phyloP scores from a whole-genome alignment of 2,329 filamentous ascomycete species.

The Penicillium frequentans region DNA sequence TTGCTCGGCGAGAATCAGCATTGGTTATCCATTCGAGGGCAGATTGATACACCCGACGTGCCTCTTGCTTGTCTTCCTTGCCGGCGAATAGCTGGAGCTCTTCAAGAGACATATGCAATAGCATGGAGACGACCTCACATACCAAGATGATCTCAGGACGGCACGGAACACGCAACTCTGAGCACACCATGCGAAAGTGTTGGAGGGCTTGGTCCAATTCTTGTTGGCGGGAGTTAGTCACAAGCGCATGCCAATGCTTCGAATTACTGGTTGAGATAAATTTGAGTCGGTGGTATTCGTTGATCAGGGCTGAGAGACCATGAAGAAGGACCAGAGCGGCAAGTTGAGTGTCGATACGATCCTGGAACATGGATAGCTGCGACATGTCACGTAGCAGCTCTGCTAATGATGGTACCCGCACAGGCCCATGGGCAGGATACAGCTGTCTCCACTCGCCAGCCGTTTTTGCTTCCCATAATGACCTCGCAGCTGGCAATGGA shows the following conservation, averaged over 20 bases:
- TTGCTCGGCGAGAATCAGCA: slow-evolving; percentile 40
- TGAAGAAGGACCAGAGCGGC: slow-evolving; percentile 63
- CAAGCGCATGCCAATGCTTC: slow-evolving; percentile 42
- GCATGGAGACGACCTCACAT: slow-evolving; percentile 35
- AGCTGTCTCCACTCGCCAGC: slow-evolving; percentile 65
- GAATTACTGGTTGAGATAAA: slow-evolving; percentile 47
- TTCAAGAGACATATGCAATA: slow-evolving; percentile 45
- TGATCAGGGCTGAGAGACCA: slow-evolving; percentile 65
- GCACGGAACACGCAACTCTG: slow-evolving; percentile 14
- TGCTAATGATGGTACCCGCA: slow-evolving; percentile 36
- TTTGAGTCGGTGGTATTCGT: slow-evolving; percentile 60
- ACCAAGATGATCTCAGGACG: slow-evolving; percentile 32
- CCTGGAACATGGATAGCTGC: slow-evolving; percentile 50
- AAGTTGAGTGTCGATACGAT: slow-evolving; percentile 57
- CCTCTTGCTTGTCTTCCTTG: slow-evolving; percentile 43
- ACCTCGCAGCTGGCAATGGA: slow-evolving; percentile 61
- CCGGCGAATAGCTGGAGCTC: slow-evolving; percentile 47
- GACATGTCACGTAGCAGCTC: slow-evolving; percentile 60
- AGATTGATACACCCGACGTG: slow-evolving; percentile 33
- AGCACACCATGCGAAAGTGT: slow-evolving; percentile 45
- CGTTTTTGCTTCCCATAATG: slow-evolving; percentile 65
- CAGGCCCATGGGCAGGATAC: slow-evolving; percentile 47
- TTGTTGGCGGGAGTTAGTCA: slow-evolving; percentile 59
- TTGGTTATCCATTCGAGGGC: slow-evolving; percentile 40
- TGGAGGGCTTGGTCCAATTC: slow-evolving; percentile 62